Base-by-base conservation (phyloP, 352 stramenopile species). In the Phytophthora ramorum region DNA sequence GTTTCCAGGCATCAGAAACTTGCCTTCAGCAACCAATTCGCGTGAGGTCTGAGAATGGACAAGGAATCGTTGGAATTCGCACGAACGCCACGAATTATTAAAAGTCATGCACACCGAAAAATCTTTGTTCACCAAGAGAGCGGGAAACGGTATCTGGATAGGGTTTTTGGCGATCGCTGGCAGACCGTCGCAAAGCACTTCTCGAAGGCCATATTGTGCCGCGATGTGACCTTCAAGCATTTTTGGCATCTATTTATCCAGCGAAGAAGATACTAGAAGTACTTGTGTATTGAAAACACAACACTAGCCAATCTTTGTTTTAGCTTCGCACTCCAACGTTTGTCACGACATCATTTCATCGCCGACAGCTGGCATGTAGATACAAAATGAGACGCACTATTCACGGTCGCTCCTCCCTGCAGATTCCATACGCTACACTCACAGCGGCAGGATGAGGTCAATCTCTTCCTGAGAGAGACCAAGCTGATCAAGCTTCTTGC, bases 401-500 rank as follows among this genome's bases (percentile, higher is more conserved):
- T 10, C 17, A 46, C 40, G n/a, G 17, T 8, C 40, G 7, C 40
- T 17, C 37, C n/a, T 7, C n/a, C 40, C 6, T 46, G n/a, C 2
- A 24, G 17, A 14, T 8, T 46, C 26, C 7, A 16, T 46, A 14
- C 17, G 4, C 17, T 24, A 12, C 48, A 41, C 19, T 76, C 45
- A 76, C 34, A 79, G 41, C 16, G 78, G 78, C 44, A 86, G 57
- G 32, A 84, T 71, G 30, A 71, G 65, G 52, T 84, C 54, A 26
- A 86, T 71, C 22, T 86, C 72, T 44, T 57, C 66, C 24, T 66
- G 53, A 14, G 75, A 55, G 40, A 86, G 66, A n/a, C 78, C 78
- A 22, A 80, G 69, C 30, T 81, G 75, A 19, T 80, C 57, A 32
- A 86, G 60, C 37, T 78, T 79, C 65, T 83, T 78, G 9, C 77